These are phyloP conservation scores for Suillus bovinus DNA, from an alignment of 768 basidiomycete species.

Conservation along the genomic window DNA sequence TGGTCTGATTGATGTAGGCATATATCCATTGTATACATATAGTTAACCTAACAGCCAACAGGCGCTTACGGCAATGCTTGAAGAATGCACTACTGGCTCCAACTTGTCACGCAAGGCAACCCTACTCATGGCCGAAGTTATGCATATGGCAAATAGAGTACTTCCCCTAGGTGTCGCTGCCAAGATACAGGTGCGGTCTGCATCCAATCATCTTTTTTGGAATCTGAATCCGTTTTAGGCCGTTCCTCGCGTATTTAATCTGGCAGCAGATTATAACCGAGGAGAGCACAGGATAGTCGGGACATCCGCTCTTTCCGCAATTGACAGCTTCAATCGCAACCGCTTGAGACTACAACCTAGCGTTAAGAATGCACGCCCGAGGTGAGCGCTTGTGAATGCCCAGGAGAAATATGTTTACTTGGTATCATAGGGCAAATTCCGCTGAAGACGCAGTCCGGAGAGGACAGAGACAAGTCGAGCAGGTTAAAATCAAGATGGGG, in stretches of 20 bases:
- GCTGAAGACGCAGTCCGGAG: constrained; percentile 84
- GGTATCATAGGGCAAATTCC: constrained; percentile 61
- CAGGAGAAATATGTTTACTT: background rate
- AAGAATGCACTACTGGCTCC: constrained; percentile 72
- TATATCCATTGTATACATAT: background rate
- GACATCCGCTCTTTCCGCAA: constrained; percentile 78
- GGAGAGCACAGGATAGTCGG: constrained; percentile 82
- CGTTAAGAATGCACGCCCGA: constrained; percentile 58
- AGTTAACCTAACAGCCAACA: constrained; percentile 28
- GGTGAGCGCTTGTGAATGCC: constrained; percentile 42
- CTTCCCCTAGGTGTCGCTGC: constrained; percentile 82
- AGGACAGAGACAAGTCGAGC: constrained; percentile 89
- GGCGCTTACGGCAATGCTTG: constrained; percentile 85
- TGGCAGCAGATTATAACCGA: constrained; percentile 79
- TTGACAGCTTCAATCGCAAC: constrained; percentile 93
- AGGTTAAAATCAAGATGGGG: constrained; percentile 83
- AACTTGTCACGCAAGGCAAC: constrained; percentile 88
- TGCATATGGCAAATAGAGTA: constrained; percentile 86
- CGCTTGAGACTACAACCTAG: constrained; percentile 65
- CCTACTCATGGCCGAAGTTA: constrained; percentile 84
- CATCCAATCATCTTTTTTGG: background rate
- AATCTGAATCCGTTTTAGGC: constrained; percentile 46
- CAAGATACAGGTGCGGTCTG: constrained; percentile 66
- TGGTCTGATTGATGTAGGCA: constrained; percentile 81
- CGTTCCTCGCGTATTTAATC: constrained; percentile 79